phyloP scores from a whole-genome alignment of 768 basidiomycete genomes.

The Boletus reticuloceps region DNA sequence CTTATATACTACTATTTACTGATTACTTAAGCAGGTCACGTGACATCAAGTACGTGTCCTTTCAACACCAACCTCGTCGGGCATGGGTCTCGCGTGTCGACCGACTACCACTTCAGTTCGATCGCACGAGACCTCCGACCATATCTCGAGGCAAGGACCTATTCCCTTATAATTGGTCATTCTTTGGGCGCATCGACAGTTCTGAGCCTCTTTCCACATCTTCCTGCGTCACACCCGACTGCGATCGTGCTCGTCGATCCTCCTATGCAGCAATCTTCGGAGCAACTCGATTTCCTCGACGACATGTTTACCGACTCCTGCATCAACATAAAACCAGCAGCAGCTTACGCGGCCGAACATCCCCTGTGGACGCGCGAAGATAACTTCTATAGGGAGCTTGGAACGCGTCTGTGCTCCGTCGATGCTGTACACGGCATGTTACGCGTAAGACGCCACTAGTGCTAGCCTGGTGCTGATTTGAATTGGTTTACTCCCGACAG shows the following conservation, averaged over 20 bases:
- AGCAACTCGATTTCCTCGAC: background rate
- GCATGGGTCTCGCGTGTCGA: conserved; percentile 9
- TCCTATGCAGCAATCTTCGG: background rate
- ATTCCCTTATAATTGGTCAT: conserved; percentile 19
- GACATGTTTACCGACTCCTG: background rate
- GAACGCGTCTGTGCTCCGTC: conserved; percentile 8
- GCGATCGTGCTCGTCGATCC: conserved; percentile 21
- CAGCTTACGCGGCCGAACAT: conserved; percentile 1
- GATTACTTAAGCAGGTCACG: too few relatives aligned
- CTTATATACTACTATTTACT: too few relatives aligned
- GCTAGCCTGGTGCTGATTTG: background rate
- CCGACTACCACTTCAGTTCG: conserved; percentile 11
- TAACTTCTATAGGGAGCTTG: conserved; percentile 4
- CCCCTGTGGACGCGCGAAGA: conserved; percentile 16
- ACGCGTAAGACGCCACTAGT: background rate
- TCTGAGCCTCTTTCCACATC: conserved; percentile 10
- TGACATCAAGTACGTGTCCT: too few relatives aligned
- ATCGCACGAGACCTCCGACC: conserved; percentile 17
- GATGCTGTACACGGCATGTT: conserved; percentile 4
- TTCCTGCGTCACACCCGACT: conserved; percentile 6
- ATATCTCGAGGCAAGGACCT: conserved; percentile 11
- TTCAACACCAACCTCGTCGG: conserved; percentile 20
- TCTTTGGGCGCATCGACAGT: conserved; percentile 9
- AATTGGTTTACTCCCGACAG: conserved; percentile 1
- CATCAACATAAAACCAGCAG: background rate